phyloP scores from a whole-genome alignment of 2,329 filamentous ascomycete genomes.

The Epichloe glyceriae region DNA sequence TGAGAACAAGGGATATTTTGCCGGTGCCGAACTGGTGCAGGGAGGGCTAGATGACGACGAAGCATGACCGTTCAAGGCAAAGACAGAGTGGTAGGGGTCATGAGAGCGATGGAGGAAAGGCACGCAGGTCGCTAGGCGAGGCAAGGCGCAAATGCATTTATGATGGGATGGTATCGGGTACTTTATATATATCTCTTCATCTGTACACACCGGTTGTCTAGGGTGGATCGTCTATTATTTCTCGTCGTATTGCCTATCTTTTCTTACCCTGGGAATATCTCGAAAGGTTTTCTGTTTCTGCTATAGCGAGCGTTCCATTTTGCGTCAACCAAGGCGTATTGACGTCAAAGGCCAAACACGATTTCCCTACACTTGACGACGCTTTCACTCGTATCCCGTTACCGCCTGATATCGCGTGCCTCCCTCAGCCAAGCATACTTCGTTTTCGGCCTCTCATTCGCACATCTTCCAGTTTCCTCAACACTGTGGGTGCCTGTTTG shows the following conservation, averaged over 20 bases:
- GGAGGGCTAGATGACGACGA: background rate
- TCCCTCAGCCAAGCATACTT: slow-evolving; percentile 74
- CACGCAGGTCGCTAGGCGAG: background rate
- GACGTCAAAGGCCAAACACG: background rate
- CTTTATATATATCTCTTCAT: background rate
- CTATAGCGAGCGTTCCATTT: slow-evolving; percentile 6
- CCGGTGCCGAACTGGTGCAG: slow-evolving; percentile 53
- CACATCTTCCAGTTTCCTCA: slow-evolving; percentile 82
- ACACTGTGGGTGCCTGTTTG: slow-evolving; percentile 59
- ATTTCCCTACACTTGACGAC: background rate
- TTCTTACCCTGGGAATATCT: background rate
- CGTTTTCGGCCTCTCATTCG: slow-evolving; percentile 88
- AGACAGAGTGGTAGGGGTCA: background rate
- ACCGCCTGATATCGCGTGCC: background rate
- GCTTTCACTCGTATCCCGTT: too few species aligned
- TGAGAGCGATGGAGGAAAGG: background rate
- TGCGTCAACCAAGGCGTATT: background rate
- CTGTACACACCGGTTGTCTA: too few species aligned
- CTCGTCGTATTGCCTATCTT: background rate
- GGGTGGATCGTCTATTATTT: too few species aligned
- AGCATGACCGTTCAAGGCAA: background rate
- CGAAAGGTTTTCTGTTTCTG: background rate
- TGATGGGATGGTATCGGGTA: background rate
- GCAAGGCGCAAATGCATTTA: background rate
- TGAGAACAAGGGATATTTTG: slow-evolving; percentile 97